phyloP scores from a whole-genome alignment of 1,284 basidiomycete genomes.

The Neolentinus lepideus region DNA sequence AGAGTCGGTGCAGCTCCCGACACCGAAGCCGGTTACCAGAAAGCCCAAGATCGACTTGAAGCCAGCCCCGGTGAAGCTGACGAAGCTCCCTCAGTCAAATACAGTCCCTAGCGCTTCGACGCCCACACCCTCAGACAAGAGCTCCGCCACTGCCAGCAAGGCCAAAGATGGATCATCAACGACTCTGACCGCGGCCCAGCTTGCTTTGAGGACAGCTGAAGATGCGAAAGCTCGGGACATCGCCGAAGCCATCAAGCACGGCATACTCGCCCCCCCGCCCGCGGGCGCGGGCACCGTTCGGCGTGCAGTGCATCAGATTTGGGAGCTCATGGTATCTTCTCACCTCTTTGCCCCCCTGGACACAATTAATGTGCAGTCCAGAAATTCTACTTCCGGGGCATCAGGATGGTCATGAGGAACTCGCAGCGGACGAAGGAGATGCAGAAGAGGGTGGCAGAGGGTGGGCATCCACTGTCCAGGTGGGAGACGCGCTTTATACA shows the following conservation, averaged over 20 bases:
- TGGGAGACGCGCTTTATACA: constrained; percentile 61
- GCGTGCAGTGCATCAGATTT: constrained; percentile 54
- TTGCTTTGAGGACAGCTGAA: not conserved
- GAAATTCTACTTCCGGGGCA: constrained; percentile 76
- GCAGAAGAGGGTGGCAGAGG: constrained; percentile 42
- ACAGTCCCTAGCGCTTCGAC: not conserved
- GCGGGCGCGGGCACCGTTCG: constrained; percentile 46
- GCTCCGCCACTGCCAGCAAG: constrained; percentile 2
- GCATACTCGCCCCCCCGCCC: constrained; percentile 60
- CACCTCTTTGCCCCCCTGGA: not conserved
- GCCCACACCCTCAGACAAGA: constrained; percentile 4
- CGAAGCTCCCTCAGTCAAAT: constrained; percentile 11
- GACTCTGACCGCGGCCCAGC: not conserved
- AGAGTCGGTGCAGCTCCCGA: constrained; percentile 8
- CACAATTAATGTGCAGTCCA: constrained; percentile 20
- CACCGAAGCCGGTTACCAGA: constrained; percentile 18
- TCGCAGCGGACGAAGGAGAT: constrained; percentile 47
- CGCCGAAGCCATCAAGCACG: constrained; percentile 55
- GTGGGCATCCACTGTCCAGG: constrained; percentile 51
- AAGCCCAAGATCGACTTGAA: constrained; percentile 57
- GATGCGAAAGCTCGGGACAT: constrained; percentile 32
- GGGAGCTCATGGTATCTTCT: constrained; percentile 55
- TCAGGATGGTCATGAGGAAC: constrained; percentile 62
- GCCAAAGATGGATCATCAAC: constrained; percentile 1
- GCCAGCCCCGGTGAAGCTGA: constrained; percentile 56